Percentiles rank a stretch among this genome's conserved stretches.
Evolutionary conservation across 768 basidiomycete genomes (phyloP).

Genomic region (Psilocybe sp.): DNA sequence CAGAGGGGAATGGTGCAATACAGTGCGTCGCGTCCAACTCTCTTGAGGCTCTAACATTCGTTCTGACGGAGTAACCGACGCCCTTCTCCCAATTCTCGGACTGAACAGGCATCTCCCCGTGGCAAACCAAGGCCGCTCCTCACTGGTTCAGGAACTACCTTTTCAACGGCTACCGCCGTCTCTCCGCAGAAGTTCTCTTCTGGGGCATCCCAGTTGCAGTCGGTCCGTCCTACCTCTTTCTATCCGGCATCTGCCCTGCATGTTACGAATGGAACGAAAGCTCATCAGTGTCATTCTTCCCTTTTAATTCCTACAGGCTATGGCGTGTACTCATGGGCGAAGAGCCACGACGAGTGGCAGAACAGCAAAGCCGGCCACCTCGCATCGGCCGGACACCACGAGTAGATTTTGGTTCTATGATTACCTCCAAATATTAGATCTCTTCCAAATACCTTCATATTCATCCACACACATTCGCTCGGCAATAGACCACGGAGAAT

Average conservation of each 20-base stretch:
- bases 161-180: slow-evolving; percentile 83
- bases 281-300: not conserved
- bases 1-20: slow-evolving; percentile 79
- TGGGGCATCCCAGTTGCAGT: slow-evolving; percentile 73
- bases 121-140: slow-evolving; percentile 70
- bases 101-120: slow-evolving; percentile 81
- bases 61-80: not conserved
- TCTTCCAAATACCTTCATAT: not conserved
- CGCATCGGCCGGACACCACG: slow-evolving; percentile 39
- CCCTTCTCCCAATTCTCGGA: not conserved
- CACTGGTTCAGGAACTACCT: slow-evolving; percentile 71
- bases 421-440: slow-evolving; percentile 11
- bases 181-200: slow-evolving; percentile 73
- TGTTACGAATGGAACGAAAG: not conserved
- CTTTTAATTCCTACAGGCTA: slow-evolving; percentile 53
- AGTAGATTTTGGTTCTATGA: slow-evolving; percentile 18
- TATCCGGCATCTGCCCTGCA: not conserved
- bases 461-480: too few relatives aligned
- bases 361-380: slow-evolving; percentile 84
- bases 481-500: too few relatives aligned
- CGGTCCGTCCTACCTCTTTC: slow-evolving; percentile 51
- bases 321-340: slow-evolving; percentile 77
- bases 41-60: not conserved
- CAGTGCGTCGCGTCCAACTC: slow-evolving; percentile 52
- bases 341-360: slow-evolving; percentile 58